phyloP scores from a whole-genome alignment of 257 asterid species.

The Solanum sitiens region DNA sequence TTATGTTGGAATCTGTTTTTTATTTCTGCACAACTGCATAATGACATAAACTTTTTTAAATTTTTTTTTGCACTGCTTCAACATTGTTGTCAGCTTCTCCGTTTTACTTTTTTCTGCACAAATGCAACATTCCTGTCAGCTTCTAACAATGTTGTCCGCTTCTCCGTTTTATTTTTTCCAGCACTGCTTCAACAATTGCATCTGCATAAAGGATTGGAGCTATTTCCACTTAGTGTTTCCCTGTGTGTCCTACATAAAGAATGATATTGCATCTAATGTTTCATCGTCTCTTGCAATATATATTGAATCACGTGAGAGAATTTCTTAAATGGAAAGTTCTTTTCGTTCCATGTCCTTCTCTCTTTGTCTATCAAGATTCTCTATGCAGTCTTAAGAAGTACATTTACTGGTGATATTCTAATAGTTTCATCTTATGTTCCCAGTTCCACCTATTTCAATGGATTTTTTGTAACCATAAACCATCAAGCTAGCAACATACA shows the following conservation, averaged over 20 bases:
- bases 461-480: neutral
- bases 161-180: no score
- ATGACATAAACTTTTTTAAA: no score
- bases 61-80: no score
- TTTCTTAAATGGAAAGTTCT: neutral
- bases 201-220: neutral
- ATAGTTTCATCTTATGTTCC: neutral
- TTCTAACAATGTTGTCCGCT: no score
- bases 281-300: neutral
- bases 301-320: neutral
- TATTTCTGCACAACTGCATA: no score
- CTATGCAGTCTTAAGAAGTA: neutral
- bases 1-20: no score
- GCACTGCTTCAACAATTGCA: neutral
- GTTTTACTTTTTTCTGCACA: no score
- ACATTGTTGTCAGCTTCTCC: no score
- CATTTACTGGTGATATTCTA: neutral
- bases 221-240: neutral
- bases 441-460: neutral
- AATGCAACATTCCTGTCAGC: no score
- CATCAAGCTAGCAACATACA: neutral
- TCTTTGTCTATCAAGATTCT: neutral
- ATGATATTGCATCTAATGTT: neutral
- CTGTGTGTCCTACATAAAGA: neutral
- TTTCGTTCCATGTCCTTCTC: neutral